Evolutionary conservation across 2,329 filamentous ascomycete species (phyloP), one percentile per base, ranked within the genome.

Genomic region (Colletotrichum godetiae): DNA sequence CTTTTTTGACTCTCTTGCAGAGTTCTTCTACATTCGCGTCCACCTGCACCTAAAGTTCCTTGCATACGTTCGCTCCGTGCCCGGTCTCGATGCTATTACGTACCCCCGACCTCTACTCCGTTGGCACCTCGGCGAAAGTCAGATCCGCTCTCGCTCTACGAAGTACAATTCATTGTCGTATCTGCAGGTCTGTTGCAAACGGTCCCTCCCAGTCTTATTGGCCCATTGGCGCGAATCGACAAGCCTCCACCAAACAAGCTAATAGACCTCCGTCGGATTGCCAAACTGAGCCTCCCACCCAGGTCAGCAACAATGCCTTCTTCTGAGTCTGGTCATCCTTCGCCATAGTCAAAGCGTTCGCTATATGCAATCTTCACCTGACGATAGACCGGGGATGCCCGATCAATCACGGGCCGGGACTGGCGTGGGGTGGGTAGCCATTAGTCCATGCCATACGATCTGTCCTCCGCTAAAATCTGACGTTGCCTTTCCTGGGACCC

Each of bases 381-480:
- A 37, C 42, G 31, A 64, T 55, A n/a, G 27, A 24, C 42, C 59
- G 11, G 35, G 22, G 12, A 27, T 4, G n/a, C 15, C 63, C 8
- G 59, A 35, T 60, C 66, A 63, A 72, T 69, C 42, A 64, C 31
- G 59, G 52, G 46, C 42, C 29, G 55, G 46, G 53, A 15, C 35
- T 57, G 29, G 56, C 35, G 60, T 29, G 58, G 27, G 35, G 12
- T 53, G 57, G 35, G 56, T 55, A 59, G 49, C 31, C 56, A 49
- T 61, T 65, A 37, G 60, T 33, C 67, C 67, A 60, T 73, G 59
- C 35, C 46, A 61, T 49, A 49, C 42, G 67, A 61, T 56, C 37
- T 61, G 56, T 27, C 66, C 56, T 3, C 46, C 60, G 31, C 72
- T 74, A 74, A 74, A 74, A 74, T 74, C 72, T 74, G 60, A 72